phyloP scores from a whole-genome alignment of 2,329 filamentous ascomycete species.

The Xylaria sp. region DNA sequence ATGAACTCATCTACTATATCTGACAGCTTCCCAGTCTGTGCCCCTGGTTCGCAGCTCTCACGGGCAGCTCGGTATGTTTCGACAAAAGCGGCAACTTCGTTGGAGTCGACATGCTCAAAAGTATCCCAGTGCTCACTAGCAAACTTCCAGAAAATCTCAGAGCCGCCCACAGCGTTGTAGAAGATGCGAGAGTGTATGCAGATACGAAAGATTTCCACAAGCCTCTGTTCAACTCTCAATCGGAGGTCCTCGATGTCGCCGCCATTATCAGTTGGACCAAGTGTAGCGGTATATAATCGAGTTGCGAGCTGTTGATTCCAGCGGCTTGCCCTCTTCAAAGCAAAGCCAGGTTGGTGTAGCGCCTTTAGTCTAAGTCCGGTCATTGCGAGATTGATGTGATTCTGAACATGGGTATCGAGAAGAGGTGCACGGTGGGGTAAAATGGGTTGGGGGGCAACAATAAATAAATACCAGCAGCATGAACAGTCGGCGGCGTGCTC shows the following conservation, averaged over 20 bases:
- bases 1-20: slow-evolving; percentile 14
- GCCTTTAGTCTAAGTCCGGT: not conserved
- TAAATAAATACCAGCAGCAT: too few relatives aligned
- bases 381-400: not conserved
- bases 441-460: not conserved
- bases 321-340: not conserved
- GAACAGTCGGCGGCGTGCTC: too few relatives aligned
- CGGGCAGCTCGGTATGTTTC: slow-evolving; percentile 1
- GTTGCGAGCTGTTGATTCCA: not conserved
- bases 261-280: not conserved
- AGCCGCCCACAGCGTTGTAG: slow-evolving; percentile 1
- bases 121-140: slow-evolving; percentile 26
- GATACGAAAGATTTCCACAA: slow-evolving; percentile 18
- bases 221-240: slow-evolving; percentile 1
- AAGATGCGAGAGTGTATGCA: slow-evolving; percentile 7
- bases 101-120: not conserved
- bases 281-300: slow-evolving; percentile 1
- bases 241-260: not conserved
- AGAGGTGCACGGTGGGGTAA: not conserved
- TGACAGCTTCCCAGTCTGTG: not conserved
- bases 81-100: slow-evolving; percentile 16
- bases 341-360: slow-evolving; percentile 7
- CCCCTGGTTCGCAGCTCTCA: not conserved
- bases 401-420: not conserved
- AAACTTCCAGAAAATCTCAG: slow-evolving; percentile 15